Conservation (phyloP, 192 early-diverging fungal genomes). For the Dimargaris xerosporica region DNA sequence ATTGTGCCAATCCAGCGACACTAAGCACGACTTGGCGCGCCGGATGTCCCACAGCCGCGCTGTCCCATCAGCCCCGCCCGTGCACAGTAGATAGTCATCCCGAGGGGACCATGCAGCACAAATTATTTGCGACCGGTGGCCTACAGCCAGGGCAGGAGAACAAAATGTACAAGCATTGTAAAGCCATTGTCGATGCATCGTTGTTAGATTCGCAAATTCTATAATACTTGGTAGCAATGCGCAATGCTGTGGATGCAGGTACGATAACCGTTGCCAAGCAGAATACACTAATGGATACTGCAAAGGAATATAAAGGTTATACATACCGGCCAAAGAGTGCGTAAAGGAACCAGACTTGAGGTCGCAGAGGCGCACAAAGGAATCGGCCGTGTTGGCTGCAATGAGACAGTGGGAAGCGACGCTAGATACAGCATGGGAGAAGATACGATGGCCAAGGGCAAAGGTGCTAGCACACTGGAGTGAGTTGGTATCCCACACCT, state of each 20-base stretch:
- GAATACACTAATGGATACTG: no score
- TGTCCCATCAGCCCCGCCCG: slow-evolving; percentile 59
- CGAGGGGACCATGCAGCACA: slow-evolving; percentile 60
- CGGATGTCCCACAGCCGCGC: slow-evolving; percentile 78
- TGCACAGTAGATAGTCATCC: slow-evolving; percentile 51
- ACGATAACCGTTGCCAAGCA: no score
- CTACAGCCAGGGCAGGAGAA: no score
- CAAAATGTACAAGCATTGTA: no score
- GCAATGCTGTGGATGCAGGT: no score
- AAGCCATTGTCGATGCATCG: no score
- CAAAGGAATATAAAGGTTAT: no score
- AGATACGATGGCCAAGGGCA: slow-evolving; percentile 47
- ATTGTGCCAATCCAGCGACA: slow-evolving; percentile 44
- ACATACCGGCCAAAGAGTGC: slow-evolving; percentile 21
- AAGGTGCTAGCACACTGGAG: slow-evolving; percentile 58
- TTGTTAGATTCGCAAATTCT: no score
- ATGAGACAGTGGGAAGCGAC: slow-evolving; percentile 60
- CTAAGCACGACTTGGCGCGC: slow-evolving; percentile 45
- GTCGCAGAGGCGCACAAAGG: slow-evolving; percentile 66
- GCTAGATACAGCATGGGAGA: slow-evolving; percentile 56
- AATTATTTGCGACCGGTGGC: slow-evolving; percentile 41
- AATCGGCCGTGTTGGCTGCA: slow-evolving; percentile 54
- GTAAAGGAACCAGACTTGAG: slow-evolving; percentile 37
- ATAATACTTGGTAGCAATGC: no score
- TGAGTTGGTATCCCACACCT: slow-evolving; percentile 65